These are phyloP conservation scores for Tuber umbilicatum DNA, from an alignment of 495 filamentous ascomycete species.

Conservation along the genomic window DNA sequence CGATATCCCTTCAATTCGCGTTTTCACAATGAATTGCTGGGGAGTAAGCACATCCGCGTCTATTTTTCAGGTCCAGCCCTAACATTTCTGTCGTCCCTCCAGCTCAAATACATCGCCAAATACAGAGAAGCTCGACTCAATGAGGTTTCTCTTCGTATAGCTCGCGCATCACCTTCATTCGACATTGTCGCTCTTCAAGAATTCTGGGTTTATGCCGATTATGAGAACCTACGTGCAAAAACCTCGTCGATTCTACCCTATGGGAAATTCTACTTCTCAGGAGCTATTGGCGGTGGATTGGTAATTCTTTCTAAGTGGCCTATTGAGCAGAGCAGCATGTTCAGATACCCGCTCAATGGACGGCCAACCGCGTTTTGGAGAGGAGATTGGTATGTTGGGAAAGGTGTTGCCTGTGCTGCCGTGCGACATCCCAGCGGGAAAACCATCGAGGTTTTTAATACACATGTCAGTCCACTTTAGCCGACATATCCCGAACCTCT, in stretches of 20 bases:
- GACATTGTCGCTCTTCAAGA: conserved; percentile 92
- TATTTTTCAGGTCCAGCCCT: conserved; percentile 4
- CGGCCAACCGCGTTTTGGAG: conserved; percentile 87
- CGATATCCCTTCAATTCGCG: conserved; percentile 53
- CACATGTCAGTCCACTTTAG: conserved; percentile 53
- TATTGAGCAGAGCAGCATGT: conserved; percentile 86
- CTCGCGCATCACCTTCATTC: conserved; percentile 58
- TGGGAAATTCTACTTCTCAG: conserved; percentile 88
- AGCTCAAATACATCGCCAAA: conserved; percentile 74
- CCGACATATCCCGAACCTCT: neutral
- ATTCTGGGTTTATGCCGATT: conserved; percentile 91
- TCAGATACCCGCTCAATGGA: conserved; percentile 83
- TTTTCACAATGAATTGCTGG: conserved; percentile 93
- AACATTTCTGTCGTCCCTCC: conserved; percentile 6
- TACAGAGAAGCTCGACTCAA: conserved; percentile 69
- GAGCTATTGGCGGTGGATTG: conserved; percentile 80
- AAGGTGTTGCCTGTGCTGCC: conserved; percentile 81
- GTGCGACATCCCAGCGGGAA: conserved; percentile 65
- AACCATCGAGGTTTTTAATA: conserved; percentile 87
- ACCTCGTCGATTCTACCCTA: conserved; percentile 77
- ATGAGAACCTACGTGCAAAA: conserved; percentile 66
- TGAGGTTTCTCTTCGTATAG: conserved; percentile 74
- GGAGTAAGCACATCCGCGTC: conserved; percentile 46
- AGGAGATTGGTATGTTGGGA: conserved; percentile 92
- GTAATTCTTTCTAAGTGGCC: conserved; percentile 94